Conservation (phyloP, 2,329 filamentous ascomycete species). For the Periconia sp. region DNA sequence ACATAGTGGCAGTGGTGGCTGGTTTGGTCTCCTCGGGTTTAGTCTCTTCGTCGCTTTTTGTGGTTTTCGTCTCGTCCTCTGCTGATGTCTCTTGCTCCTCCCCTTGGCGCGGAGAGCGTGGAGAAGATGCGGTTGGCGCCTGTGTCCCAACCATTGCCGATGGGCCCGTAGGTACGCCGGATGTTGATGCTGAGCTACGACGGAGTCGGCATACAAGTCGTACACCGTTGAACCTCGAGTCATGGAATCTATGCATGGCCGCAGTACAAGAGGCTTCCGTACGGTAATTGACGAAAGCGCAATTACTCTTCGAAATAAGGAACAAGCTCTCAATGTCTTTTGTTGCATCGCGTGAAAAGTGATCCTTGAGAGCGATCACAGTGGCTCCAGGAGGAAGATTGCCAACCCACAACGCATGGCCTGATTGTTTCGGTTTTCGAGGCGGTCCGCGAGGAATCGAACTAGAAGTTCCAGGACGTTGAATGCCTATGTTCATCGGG, state of each 20-base stretch:
- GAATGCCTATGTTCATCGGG: slow-evolving; percentile 15
- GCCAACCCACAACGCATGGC: slow-evolving; percentile 93
- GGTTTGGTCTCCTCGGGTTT: slow-evolving; percentile 15
- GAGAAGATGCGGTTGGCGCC: slow-evolving; percentile 25
- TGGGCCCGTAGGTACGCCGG: slow-evolving; percentile 58
- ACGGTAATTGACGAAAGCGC: slow-evolving; percentile 93
- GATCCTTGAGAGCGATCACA: slow-evolving; percentile 82
- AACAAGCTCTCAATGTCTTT: slow-evolving; percentile 84
- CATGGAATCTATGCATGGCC: slow-evolving; percentile 83
- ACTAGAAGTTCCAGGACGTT: slow-evolving; percentile 25
- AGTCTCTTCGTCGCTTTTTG: slow-evolving; percentile 14
- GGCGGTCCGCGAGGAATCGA: slow-evolving; percentile 62
- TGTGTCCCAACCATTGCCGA: slow-evolving; percentile 46
- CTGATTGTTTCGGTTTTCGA: slow-evolving; percentile 68
- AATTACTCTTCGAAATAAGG: slow-evolving; percentile 95
- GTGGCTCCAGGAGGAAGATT: slow-evolving; percentile 85
- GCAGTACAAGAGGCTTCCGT: slow-evolving; percentile 73
- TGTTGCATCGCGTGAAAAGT: slow-evolving; percentile 78
- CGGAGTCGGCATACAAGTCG: slow-evolving; percentile 83
- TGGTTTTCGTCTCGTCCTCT: slow-evolving; percentile 10
- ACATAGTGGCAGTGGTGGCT: slow-evolving; percentile 27
- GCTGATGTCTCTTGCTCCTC: slow-evolving; percentile 13
- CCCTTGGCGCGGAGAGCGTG: slow-evolving; percentile 24
- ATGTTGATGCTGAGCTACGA: slow-evolving; percentile 52
- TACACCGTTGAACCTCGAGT: slow-evolving; percentile 84